Evolutionary conservation across 306 rosid species (phyloP).

Genomic region (Astragalus membranaceus): DNA sequence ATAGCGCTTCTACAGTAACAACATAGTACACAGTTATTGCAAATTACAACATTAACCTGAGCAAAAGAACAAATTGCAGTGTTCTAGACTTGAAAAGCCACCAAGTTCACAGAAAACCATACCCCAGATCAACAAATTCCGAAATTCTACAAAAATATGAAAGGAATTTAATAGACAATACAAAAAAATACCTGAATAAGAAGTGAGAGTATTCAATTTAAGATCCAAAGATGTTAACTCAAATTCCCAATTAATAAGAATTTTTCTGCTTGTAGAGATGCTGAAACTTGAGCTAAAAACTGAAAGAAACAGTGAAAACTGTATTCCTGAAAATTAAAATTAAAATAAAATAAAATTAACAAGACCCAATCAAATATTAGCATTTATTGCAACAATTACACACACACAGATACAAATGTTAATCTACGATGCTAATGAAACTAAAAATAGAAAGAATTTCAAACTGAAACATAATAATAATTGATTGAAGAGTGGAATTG

Average conservation of each 20-base stretch:
- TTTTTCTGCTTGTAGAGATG: constrained; percentile 7
- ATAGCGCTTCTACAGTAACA: background rate
- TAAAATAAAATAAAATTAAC: background rate
- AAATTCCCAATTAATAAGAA: constrained; percentile 19
- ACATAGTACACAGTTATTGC: constrained; percentile 10
- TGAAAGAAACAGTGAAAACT: constrained; percentile 23
- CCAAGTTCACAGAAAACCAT: background rate
- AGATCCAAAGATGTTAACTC: constrained; percentile 19
- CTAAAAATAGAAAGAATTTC: background rate
- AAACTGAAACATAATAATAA: background rate
- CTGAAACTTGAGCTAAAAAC: constrained; percentile 25
- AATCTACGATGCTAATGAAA: background rate
- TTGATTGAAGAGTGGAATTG: background rate
- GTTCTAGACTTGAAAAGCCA: background rate
- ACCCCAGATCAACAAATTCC: constrained; percentile 14
- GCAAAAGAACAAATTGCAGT: background rate
- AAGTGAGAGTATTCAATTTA: background rate
- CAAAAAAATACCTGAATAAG: constrained; percentile 26
- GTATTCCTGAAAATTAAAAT: constrained; percentile 35
- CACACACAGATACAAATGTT: background rate
- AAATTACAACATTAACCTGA: background rate
- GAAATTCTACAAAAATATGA: background rate
- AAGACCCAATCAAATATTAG: background rate
- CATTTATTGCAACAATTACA: constrained; percentile 4
- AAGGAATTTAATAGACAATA: background rate